Conservation (phyloP, 2,329 filamentous ascomycete genomes). For the Hyphodiscus sp. region DNA sequence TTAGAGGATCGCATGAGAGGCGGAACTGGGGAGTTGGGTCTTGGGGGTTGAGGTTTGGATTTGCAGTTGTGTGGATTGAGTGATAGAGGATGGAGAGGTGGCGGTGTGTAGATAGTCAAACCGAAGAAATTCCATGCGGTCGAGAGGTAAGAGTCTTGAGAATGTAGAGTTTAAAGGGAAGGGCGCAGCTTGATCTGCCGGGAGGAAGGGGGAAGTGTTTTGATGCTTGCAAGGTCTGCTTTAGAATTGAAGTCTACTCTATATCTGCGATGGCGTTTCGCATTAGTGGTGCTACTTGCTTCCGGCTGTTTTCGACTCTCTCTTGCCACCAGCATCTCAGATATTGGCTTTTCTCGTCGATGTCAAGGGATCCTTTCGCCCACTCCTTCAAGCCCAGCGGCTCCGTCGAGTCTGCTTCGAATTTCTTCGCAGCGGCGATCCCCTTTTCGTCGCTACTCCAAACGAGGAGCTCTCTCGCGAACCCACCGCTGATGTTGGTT, state of each 20-base stretch:
- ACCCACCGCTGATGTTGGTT: constrained; percentile 45
- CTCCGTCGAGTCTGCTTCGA: constrained; percentile 40
- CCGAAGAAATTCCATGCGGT: too few species aligned
- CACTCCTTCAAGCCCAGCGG: constrained; percentile 52
- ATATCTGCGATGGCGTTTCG: constrained; percentile 39
- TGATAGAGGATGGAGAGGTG: too few species aligned
- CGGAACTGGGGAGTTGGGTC: too few species aligned
- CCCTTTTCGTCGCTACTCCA: constrained; percentile 52
- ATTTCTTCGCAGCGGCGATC: constrained; percentile 44
- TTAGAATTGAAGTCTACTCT: not conserved
- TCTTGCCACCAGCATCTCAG: constrained; percentile 62
- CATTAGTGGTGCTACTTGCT: constrained; percentile 63
- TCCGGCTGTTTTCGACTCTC: constrained; percentile 53
- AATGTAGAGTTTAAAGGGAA: too few species aligned
- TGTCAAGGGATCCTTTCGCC: constrained; percentile 42
- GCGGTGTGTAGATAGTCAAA: too few species aligned
- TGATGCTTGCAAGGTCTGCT: too few species aligned
- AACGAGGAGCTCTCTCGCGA: constrained; percentile 61
- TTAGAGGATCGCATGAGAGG: too few species aligned
- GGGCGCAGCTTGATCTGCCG: too few species aligned
- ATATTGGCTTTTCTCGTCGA: constrained; percentile 36
- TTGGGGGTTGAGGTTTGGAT: too few species aligned
- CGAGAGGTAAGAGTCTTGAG: too few species aligned
- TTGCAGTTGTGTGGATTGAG: too few species aligned
- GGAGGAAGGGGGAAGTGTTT: too few species aligned